Evolutionary conservation across 2,329 filamentous ascomycete genomes (phyloP).

Genomic region (Orbilia oligospora): DNA sequence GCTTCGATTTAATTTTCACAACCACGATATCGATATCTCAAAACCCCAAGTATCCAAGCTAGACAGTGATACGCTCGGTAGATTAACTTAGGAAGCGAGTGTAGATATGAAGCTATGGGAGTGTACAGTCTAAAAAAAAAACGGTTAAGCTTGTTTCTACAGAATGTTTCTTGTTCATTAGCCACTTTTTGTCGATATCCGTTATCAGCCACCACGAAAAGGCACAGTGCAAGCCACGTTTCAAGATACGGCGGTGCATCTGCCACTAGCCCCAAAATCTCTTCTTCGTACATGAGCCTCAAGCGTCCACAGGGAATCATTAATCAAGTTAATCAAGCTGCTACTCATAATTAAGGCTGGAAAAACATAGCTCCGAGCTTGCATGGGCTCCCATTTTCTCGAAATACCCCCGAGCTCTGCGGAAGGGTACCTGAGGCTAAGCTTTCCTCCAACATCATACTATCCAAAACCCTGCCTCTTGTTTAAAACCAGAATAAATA

Average conservation of each 20-base stretch:
- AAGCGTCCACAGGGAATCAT: too few species aligned
- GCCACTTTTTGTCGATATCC: not conserved
- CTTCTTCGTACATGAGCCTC: slow-evolving; percentile 10
- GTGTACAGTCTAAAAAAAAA: too few species aligned
- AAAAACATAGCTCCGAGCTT: too few species aligned
- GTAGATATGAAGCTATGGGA: too few species aligned
- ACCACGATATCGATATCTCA: not conserved
- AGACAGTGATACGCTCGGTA: too few species aligned
- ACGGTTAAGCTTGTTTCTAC: not conserved
- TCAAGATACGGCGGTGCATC: slow-evolving; percentile 12
- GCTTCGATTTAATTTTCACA: not conserved
- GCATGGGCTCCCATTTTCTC: not conserved
- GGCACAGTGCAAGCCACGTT: slow-evolving; percentile 3
- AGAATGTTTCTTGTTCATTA: not conserved
- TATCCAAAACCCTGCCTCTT: not conserved
- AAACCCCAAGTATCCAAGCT: not conserved
- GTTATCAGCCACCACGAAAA: not conserved
- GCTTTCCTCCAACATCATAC: not conserved
- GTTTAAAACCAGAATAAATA: not conserved
- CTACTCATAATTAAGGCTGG: too few species aligned
- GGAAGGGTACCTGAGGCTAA: not conserved
- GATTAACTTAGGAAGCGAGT: too few species aligned
- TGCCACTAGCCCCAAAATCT: not conserved
- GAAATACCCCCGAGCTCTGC: not conserved
- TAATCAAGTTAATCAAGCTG: too few species aligned